Conservation (phyloP, 2,329 filamentous ascomycete species). For the Zymoseptoria passerinii region DNA sequence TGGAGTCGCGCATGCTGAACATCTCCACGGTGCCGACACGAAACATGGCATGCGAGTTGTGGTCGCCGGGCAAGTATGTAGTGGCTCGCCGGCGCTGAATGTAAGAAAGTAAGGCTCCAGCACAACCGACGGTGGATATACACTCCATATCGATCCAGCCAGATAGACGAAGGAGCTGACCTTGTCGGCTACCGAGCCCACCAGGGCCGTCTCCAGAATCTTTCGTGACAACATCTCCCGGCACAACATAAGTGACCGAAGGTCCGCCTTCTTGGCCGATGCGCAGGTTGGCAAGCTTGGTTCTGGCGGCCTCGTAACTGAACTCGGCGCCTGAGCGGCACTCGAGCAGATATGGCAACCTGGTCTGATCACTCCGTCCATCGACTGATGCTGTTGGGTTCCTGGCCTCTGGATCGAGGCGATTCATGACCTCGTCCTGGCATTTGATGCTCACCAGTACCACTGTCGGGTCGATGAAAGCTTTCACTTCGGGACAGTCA, state of each 20-base stretch:
- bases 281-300: slow-evolving; percentile 54
- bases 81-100: slow-evolving; percentile 60
- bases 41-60: slow-evolving; percentile 47
- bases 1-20: slow-evolving; percentile 59
- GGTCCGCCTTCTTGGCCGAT: slow-evolving; percentile 42
- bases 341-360: slow-evolving; percentile 55
- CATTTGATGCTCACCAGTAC: slow-evolving; percentile 50
- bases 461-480: slow-evolving; percentile 54
- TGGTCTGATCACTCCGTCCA: slow-evolving; percentile 38
- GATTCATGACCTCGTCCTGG: slow-evolving; percentile 41
- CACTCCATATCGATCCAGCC: slow-evolving; percentile 68
- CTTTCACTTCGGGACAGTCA: slow-evolving; percentile 43
- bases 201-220: slow-evolving; percentile 34
- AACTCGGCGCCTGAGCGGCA: slow-evolving; percentile 66
- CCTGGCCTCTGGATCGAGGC: slow-evolving; percentile 36
- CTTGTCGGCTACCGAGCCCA: slow-evolving; percentile 49
- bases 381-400: slow-evolving; percentile 21
- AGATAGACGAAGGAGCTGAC: slow-evolving; percentile 59
- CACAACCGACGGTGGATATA: slow-evolving; percentile 67
- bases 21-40: slow-evolving; percentile 59
- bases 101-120: slow-evolving; percentile 76
- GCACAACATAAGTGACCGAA: slow-evolving; percentile 51
- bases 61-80: slow-evolving; percentile 54
- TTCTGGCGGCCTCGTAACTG: slow-evolving; percentile 55
- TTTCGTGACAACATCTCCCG: slow-evolving; percentile 43